Evolutionary conservation across 495 filamentous ascomycete genomes (phyloP), one percentile per base, ranked within the genome.

Genomic region (Delitschia confertaspora): DNA sequence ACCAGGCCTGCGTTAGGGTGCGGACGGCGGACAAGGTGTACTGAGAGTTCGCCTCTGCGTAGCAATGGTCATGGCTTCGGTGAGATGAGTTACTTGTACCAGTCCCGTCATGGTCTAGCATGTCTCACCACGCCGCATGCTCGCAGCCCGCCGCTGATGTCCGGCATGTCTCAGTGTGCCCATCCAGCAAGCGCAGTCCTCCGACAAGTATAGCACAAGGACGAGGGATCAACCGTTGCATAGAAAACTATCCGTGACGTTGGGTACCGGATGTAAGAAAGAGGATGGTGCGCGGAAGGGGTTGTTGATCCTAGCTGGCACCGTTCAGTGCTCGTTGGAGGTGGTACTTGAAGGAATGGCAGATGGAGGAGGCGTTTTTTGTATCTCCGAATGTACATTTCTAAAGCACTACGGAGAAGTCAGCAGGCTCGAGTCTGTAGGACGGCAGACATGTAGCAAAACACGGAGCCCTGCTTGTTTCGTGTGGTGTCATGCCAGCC

Each of bases 231-330:
- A n/a, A 31, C 44, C 34, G 37, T 46, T 31, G 48, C 17, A 51
- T 42, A 41, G 16, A 20, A n/a, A 33, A n/a, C 39, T 26, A 31
- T 36, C 48, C 48, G 23, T 17, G 41, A 22, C 35, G 9, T 26
- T 26, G 48, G n/a, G 48, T 32, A 40, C 34, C 26, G 24, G 48
- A 51, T 22, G 42, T 32, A 44, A 39, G 39, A 47, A 47, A 48
- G 34, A 20, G 27, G 41, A 9, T 34, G 33, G 48, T 51, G 48
- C 42, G 41, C 41, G 41, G 48, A 38, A 30, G 11, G n/a, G 11
- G 14, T 19, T 20, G 48, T 19, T 32, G 41, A 46, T 45, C 42
- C 6, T 36, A 42, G 42, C 41, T 40, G 40, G 36, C 36, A 34
- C 35, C 41, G 41, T 45, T 41, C n/a, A n/a, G n/a, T n/a, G n/a